Evolutionary conservation across 2,329 filamentous ascomycete species (phyloP).

Genomic region (Neofusicoccum ribis): DNA sequence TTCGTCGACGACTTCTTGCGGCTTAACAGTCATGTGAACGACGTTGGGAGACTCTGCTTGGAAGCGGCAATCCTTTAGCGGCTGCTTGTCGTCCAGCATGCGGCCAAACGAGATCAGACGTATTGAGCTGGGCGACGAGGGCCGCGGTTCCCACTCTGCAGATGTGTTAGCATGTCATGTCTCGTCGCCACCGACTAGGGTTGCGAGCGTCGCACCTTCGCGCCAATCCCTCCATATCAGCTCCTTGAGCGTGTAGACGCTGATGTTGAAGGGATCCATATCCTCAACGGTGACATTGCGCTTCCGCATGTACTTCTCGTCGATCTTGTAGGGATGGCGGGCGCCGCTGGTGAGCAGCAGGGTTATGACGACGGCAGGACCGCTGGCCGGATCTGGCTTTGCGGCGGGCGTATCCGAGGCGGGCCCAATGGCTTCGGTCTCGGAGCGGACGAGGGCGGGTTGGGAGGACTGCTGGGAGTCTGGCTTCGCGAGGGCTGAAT

Average conservation of each 20-base stretch:
- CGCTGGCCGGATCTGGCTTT: conserved; percentile 38
- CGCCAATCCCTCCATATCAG: conserved; percentile 92
- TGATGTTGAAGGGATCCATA: conserved; percentile 82
- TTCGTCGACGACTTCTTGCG: conserved; percentile 79
- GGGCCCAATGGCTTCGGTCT: conserved; percentile 50
- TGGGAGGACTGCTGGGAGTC: conserved; percentile 18
- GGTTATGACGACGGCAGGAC: conserved; percentile 68
- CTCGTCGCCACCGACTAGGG: neutral
- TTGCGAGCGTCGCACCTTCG: conserved; percentile 53
- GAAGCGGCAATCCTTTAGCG: conserved; percentile 79
- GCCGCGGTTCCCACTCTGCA: conserved; percentile 80
- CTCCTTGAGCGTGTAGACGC: conserved; percentile 91
- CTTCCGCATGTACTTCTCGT: conserved; percentile 80
- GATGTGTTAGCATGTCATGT: conserved; percentile 7
- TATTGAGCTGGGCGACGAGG: conserved; percentile 84
- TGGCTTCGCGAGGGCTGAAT: neutral
- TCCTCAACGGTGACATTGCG: conserved; percentile 76
- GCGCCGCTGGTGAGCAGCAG: conserved; percentile 79
- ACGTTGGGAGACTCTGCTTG: conserved; percentile 75
- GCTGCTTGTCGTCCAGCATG: conserved; percentile 83
- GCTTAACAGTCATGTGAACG: conserved; percentile 91
- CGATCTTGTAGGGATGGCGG: conserved; percentile 85
- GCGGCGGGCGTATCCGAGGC: conserved; percentile 45
- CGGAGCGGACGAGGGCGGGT: conserved; percentile 36
- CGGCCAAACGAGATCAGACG: conserved; percentile 90